Base-by-base conservation (phyloP, 2,329 filamentous ascomycete genomes). In the Colletotrichum sp. region DNA sequence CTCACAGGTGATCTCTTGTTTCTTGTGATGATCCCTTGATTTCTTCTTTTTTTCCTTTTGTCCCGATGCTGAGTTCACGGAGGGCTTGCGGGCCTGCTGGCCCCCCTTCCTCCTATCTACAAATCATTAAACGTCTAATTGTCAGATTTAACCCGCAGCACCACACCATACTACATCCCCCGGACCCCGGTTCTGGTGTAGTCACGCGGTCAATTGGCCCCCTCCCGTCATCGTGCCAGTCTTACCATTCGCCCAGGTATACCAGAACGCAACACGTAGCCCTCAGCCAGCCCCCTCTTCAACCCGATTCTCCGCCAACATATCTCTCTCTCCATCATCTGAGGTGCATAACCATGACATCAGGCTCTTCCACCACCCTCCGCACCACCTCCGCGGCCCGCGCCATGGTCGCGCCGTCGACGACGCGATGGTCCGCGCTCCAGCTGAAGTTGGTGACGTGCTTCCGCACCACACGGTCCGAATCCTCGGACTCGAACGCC, bases 331-430 rank as follows among this genome's bases (percentile, higher is more conserved):
- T 39, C n/a, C 44, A n/a, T 77, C 67, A 98, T 85, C 92, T 90
- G 83, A 98, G 85, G 83, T 95, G 93, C 84, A 98, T 90, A 78
- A 98, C 88, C 95, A 99, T 98, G 72, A 90, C 90, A 82, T 96
- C 96, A 6, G 96, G 95, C 81, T 95, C 92, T 86, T 99, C 96
- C 52, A 99, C 90, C 79, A 95, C 92, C 68, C 89, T 88, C 80
- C 93, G 92, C 26, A 99, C 94, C 77, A 94, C 90, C 81, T 96
- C 95, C 15, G 95, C 96, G 83, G 96, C 96, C 79, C 96, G 91
- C 24, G 97, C 97, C 91, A 98, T 95, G 76, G 96, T 98, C 63
- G 96, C 96, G 3, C 97, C 97, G 85, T 99, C 97, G 63, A 99
- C 93, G 70, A 99, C 95, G 24, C 97, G 90, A 85, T 99, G 97